phyloP scores from a whole-genome alignment of 768 basidiomycete genomes.

The Boletus eberwhitei region DNA sequence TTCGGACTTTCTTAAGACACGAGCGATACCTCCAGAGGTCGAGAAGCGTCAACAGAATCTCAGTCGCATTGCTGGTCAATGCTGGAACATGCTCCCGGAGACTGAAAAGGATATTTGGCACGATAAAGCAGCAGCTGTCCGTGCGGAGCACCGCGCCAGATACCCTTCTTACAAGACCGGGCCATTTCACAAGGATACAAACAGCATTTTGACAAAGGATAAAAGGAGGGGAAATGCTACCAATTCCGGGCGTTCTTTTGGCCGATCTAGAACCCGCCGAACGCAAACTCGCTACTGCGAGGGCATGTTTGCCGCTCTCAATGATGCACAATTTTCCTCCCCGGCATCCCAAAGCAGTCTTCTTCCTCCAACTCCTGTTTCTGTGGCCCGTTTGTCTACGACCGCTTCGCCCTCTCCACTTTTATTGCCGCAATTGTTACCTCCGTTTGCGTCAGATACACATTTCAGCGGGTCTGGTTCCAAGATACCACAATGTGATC shows the following conservation, averaged over 20 bases:
- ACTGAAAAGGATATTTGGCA: conserved; percentile 38
- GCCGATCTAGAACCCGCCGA: conserved; percentile 32
- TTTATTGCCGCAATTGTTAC: conserved; percentile 14
- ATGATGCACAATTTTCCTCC: conserved; percentile 1
- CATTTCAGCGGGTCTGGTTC: conserved; percentile 12
- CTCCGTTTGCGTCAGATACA: conserved; percentile 12
- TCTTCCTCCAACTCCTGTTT: neutral
- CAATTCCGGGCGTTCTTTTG: conserved; percentile 34
- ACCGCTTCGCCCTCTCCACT: conserved; percentile 13
- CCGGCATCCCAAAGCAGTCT: conserved; percentile 1
- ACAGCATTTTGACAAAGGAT: conserved; percentile 13
- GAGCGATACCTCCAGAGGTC: conserved; percentile 39
- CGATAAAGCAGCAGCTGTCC: conserved; percentile 25
- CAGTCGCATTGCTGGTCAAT: conserved; percentile 48
- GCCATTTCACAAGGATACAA: conserved; percentile 22
- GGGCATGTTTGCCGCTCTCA: conserved; percentile 12
- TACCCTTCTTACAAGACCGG: conserved; percentile 31
- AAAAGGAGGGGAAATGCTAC: conserved; percentile 35
- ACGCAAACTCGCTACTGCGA: conserved; percentile 14
- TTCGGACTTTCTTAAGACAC: conserved; percentile 45
- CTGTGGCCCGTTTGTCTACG: conserved; percentile 3
- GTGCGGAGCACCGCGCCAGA: conserved; percentile 27
- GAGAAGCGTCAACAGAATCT: conserved; percentile 56
- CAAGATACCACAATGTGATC: conserved; percentile 17
- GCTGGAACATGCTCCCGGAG: conserved; percentile 45